Evolutionary conservation across 805 yeast genomes (phyloP), one percentile per base, ranked within the genome.

Genomic region (Candida verbasci): DNA sequence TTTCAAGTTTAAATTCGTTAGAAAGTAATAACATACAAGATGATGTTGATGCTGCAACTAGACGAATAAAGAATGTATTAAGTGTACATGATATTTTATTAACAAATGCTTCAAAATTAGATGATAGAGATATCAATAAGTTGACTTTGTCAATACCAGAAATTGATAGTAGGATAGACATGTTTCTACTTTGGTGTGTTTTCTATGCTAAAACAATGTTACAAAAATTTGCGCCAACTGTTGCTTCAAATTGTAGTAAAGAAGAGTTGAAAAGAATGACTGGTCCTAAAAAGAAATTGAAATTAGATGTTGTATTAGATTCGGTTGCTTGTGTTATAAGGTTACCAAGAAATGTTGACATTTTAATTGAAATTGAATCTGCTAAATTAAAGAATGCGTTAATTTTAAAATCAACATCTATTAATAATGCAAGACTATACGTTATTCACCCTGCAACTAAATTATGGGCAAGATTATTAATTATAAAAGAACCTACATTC

Each of bases 391-490:
- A 48, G 10, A 56, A 58, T 31, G 51, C 49, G 1, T 41, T 58
- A 9, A 46, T 42, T 3, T 45, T 60, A 12, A 66, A 67, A 4
- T 37, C 49, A 10, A 38, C 62, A 15, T 48, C 47, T 6, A 51
- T 71, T n/a, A 55, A 58, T 24, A 63, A 59, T 35, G 43, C 62
- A 14, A 53, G 80, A 31, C 49, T 75, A 31, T 76, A 70, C 46
- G 72, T 76, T 6, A 55, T 64, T 9, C 76, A 74, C 40, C 81
- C 82, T 0, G 57, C 67, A n/a, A 60, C 70, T 1, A 57, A 60
- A 15, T 47, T 49, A 47, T 75, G 70, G 64, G 60, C 60, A 29
- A 58, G 58, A 31, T 65, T 48, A 46, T 54, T 50, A 49, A 65
- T 60, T 50, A 65, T 49, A 34, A 65, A 39, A 35, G 50, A 48